A percentile compares a stretch with the other conserved stretches of the same genome.
These are phyloP conservation scores for Platanthera zijinensis DNA, from an alignment of 106 monocot species.

Conservation along the genomic window DNA sequence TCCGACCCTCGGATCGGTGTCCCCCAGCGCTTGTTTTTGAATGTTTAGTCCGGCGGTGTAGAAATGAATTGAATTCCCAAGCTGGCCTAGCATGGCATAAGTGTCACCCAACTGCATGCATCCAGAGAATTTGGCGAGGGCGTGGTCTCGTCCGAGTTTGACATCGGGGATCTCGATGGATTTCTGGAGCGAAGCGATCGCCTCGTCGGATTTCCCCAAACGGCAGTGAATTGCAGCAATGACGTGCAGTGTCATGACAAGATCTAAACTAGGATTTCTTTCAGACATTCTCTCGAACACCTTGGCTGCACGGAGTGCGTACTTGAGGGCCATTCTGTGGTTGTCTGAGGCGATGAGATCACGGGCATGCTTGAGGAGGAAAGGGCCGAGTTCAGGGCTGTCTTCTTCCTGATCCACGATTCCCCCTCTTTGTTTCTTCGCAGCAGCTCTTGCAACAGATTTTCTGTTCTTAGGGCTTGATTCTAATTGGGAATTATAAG, in stretches of 20 bases:
- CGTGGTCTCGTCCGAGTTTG: slow-evolving; percentile 32
- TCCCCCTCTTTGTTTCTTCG: slow-evolving; percentile 50
- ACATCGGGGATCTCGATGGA: slow-evolving; percentile 28
- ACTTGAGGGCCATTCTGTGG: slow-evolving; percentile 30
- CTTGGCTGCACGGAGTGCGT: slow-evolving; percentile 40
- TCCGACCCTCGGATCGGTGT: slow-evolving; percentile 56
- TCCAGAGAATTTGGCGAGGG: slow-evolving; percentile 49
- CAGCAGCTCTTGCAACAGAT: slow-evolving; percentile 8
- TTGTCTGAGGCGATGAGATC: slow-evolving; percentile 63
- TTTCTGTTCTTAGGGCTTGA: slow-evolving; percentile 28
- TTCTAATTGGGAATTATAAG: slow-evolving; percentile 25
- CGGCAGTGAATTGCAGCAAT: slow-evolving; percentile 41
- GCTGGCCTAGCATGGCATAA: slow-evolving; percentile 53
- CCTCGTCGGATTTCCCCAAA: slow-evolving; percentile 26
- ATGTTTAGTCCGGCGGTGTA: slow-evolving; percentile 41
- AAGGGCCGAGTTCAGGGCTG: slow-evolving; percentile 69
- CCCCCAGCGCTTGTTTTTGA: slow-evolving; percentile 56
- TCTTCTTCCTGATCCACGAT: slow-evolving; percentile 41
- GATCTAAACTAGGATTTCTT: slow-evolving; percentile 32
- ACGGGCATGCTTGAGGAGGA: slow-evolving; percentile 79
- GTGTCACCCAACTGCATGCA: slow-evolving; percentile 64
- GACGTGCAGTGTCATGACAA: slow-evolving; percentile 43
- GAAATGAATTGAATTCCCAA: slow-evolving; percentile 45
- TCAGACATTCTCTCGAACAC: slow-evolving; percentile 34
- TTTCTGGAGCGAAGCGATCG: slow-evolving; percentile 33